Evolutionary conservation across 2,329 filamentous ascomycete genomes (phyloP), one percentile per base, ranked within the genome.

Genomic region (Penicillium sp.): DNA sequence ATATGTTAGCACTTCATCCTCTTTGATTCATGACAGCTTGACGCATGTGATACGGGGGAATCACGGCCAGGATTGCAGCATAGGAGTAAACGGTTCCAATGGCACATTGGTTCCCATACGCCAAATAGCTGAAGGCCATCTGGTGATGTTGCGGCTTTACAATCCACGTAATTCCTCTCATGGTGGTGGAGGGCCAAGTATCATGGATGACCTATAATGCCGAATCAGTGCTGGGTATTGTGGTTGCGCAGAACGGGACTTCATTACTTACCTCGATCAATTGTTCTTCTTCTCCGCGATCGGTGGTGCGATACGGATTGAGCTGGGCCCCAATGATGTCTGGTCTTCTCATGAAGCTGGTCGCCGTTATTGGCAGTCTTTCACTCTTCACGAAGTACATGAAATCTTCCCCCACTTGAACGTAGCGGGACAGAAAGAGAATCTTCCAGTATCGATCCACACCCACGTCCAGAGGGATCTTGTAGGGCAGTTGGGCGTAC

Each of bases 11-110:
- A n/a, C n/a, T n/a, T n/a, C n/a, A n/a, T n/a, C n/a, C n/a, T n/a
- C n/a, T n/a, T n/a, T n/a, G n/a, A n/a, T n/a, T n/a, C n/a, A n/a
- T n/a, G n/a, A n/a, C n/a, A n/a, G n/a, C n/a, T n/a, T n/a, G n/a
- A n/a, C n/a, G n/a, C n/a, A n/a, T n/a, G n/a, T n/a, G n/a, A 27
- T 32, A 51, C 10, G 47, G 50, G 9, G 58, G 58, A 29, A 62
- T 44, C 0, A 39, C 32, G 2, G 52, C 57, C 7, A 62, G 16
- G 2, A 60, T 56, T 0, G 56, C 51, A 14, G 48, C 54, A 21
- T 18, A 48, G 1, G 53, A 60, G 26, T 59, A 60, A 1, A 35
- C 5, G 2, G 33, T 40, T 1, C n/a, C 34, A 52, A 23, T 17
- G 0, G 32, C 19, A 8, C 51, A 7, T 10, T 60, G 20, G 10